A percentile compares a stretch with the other conserved stretches of the same genome.
phyloP scores from a whole-genome alignment of 306 rosid species.

The Canavalia ensiformis region DNA sequence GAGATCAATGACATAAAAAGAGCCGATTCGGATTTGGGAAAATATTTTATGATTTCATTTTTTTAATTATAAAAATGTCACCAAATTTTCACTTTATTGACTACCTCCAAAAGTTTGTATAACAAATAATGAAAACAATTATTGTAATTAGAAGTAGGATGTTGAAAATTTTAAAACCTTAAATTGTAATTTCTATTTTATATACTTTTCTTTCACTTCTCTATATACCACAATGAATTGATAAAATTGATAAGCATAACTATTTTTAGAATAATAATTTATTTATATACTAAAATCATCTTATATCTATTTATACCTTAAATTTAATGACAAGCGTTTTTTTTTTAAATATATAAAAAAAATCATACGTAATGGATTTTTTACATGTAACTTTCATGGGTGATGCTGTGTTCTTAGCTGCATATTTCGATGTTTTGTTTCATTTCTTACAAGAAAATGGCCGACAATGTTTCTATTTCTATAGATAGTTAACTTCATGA shows the following conservation, averaged over 20 bases:
- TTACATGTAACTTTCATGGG: not conserved
- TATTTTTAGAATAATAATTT: too few relatives aligned
- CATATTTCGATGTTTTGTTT: constrained; percentile 30
- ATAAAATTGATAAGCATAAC: not conserved
- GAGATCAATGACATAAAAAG: not conserved
- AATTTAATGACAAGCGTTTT: too few relatives aligned
- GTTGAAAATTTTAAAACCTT: not conserved
- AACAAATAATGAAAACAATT: not conserved
- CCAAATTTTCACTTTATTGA: too few relatives aligned
- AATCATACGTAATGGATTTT: too few relatives aligned
- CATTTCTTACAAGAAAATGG: constrained; percentile 14
- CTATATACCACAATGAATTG: not conserved
- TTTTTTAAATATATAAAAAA: too few relatives aligned
- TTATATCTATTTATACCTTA: too few relatives aligned
- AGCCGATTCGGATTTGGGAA: too few relatives aligned
- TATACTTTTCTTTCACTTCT: not conserved
- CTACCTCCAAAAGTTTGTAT: too few relatives aligned
- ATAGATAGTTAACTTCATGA: not conserved
- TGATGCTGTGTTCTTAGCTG: constrained; percentile 39
- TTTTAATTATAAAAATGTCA: too few relatives aligned
- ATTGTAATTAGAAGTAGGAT: not conserved
- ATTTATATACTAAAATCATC: too few relatives aligned
- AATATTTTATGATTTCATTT: too few relatives aligned
- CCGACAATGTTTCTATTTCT: not conserved
- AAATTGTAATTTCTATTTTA: constrained; percentile 19